Evolutionary conservation across 2,329 filamentous ascomycete species (phyloP).

Genomic region (Sordariomycetes sp.): DNA sequence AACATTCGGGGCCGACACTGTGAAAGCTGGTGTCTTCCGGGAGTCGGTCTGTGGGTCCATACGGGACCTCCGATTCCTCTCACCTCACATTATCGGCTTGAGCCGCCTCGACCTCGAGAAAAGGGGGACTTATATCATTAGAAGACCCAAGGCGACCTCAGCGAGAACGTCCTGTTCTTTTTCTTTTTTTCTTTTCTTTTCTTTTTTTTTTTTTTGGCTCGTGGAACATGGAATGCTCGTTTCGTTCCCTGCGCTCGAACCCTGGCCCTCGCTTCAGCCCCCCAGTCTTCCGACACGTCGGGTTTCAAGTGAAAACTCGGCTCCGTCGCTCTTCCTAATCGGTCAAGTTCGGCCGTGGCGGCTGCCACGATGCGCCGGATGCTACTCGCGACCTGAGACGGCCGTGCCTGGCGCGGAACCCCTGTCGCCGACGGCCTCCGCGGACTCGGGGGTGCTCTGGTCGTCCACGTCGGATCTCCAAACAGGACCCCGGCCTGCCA

Average conservation of each 20-base stretch:
- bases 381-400: constrained; percentile 13
- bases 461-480: background rate
- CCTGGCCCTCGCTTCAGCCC: background rate
- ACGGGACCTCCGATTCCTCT: background rate
- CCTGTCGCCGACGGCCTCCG: background rate
- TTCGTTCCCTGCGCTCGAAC: background rate
- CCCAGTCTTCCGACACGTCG: constrained; percentile 22
- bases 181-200: background rate
- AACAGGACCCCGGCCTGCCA: background rate
- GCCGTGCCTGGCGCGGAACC: background rate
- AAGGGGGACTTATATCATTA: background rate
- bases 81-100: background rate
- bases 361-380: background rate
- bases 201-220: background rate
- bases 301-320: constrained; percentile 32
- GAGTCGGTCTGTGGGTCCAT: background rate
- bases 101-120: background rate
- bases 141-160: background rate
- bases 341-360: background rate
- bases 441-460: background rate
- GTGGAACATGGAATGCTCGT: background rate
- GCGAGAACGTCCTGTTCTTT: background rate
- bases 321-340: constrained; percentile 17
- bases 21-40: background rate
- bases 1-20: background rate